Conservation (phyloP, 2,329 filamentous ascomycete species). For the Paraphaeosphaeria minitans region DNA sequence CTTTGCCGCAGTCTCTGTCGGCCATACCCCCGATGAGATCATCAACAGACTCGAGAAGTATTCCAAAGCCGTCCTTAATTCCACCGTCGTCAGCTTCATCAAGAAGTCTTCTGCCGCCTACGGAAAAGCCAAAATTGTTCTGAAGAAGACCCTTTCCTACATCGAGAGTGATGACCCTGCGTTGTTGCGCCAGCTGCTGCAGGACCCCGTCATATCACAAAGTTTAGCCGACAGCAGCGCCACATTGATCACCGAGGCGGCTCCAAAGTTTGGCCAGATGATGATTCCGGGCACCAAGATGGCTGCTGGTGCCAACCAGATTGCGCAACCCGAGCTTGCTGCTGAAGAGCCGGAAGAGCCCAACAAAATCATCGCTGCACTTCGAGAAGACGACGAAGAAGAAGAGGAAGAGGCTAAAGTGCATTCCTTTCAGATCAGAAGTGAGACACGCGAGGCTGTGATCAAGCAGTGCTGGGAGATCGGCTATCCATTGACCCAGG, state of each 20-base stretch:
- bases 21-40: conserved; percentile 87
- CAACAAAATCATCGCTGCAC: conserved; percentile 70
- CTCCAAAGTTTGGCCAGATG: conserved; percentile 83
- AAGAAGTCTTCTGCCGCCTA: conserved; percentile 86
- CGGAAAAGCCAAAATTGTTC: conserved; percentile 91
- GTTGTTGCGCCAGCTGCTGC: conserved; percentile 84
- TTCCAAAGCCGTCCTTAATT: conserved; percentile 84
- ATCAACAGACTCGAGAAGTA: conserved; percentile 86
- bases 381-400: conserved; percentile 74
- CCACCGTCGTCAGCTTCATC: conserved; percentile 79
- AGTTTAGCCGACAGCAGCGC: conserved; percentile 76
- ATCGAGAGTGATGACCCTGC: conserved; percentile 89
- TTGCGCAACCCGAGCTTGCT: conserved; percentile 44
- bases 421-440: conserved; percentile 89
- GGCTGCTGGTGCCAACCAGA: conserved; percentile 82
- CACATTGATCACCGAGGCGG: conserved; percentile 76
- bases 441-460: conserved; percentile 80
- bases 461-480: conserved; percentile 89
- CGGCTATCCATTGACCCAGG: conserved; percentile 85
- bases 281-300: conserved; percentile 95
- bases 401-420: conserved; percentile 86
- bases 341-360: conserved; percentile 36
- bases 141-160: conserved; percentile 93
- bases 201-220: conserved; percentile 80
- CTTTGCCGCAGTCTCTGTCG: conserved; percentile 93